Percentiles rank a stretch among this genome's conserved stretches.
phyloP scores from a whole-genome alignment of 495 filamentous ascomycete species.

The Bathelium albidoporum region DNA sequence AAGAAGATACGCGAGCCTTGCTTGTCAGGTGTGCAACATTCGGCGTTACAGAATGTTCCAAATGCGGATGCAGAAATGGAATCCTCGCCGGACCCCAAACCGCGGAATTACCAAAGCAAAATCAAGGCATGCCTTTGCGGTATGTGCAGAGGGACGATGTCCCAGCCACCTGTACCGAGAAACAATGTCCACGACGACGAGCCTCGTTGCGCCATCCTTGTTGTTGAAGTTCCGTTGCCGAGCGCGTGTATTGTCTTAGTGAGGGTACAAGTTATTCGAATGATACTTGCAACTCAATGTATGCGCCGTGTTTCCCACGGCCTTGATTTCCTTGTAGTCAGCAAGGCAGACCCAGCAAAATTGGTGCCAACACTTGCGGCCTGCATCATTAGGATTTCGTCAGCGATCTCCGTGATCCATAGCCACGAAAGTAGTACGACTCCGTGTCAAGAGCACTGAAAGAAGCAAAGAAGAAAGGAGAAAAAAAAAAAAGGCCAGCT shows the following conservation, averaged over 20 bases:
- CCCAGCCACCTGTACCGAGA: too few relatives aligned
- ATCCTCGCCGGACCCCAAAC: background rate
- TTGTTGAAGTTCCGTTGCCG: too few relatives aligned
- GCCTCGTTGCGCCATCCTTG: too few relatives aligned
- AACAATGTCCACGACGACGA: too few relatives aligned
- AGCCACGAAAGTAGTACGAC: too few relatives aligned
- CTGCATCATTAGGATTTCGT: conserved; percentile 8
- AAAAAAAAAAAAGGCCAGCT: too few relatives aligned
- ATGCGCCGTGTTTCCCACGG: conserved; percentile 20
- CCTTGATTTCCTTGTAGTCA: conserved; percentile 13
- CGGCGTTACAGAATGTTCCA: background rate
- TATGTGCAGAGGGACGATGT: too few relatives aligned
- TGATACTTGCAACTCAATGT: conserved; percentile 18
- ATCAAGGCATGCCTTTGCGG: too few relatives aligned
- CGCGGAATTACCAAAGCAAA: background rate
- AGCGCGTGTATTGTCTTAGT: background rate
- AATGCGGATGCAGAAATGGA: background rate
- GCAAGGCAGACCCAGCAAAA: conserved; percentile 28
- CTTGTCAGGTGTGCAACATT: background rate
- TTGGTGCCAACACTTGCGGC: conserved; percentile 21
- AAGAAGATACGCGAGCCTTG: background rate
- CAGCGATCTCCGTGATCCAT: too few relatives aligned
- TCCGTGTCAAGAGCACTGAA: too few relatives aligned
- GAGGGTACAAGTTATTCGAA: conserved; percentile 8
- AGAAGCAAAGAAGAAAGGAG: too few relatives aligned